Base-by-base conservation (phyloP, 2,329 filamentous ascomycete genomes). In the Mycogone perniciosa region DNA sequence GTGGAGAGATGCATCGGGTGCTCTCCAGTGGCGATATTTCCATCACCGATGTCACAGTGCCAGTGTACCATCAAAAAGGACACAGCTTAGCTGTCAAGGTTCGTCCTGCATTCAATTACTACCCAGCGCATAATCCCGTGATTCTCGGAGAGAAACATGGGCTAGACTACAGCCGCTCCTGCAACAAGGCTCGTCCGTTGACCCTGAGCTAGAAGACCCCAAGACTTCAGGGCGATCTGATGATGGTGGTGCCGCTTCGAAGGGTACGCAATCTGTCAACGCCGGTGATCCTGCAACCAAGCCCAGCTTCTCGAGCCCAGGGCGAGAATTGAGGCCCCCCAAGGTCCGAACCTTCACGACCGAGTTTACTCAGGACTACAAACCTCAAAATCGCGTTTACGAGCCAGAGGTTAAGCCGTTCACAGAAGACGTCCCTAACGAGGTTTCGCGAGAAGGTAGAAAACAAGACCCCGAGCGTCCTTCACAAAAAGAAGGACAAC, bases 31-130 rank as follows among this genome's bases (percentile, higher is more conserved):
- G 54, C 26, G 55, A 53, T 27, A n/a, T 50, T 5, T 51, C 52
- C n/a, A 46, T 51, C 5, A 53, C 46, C 2, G 48, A 46, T 4
- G 54, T 57, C 34, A 47, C 47, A 40, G 50, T 58, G 9, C 35
- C 54, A 3, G 37, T 55, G 31, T 54, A 59, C 35, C 48, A 43
- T 31, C 51, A 55, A 20, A 46, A 48, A n/a, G 61, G 57, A 5
- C 59, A 63, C 29, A 58, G 50, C 38, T 56, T 52, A 30, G 49
- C 53, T 7, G 57, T 58, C 11, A 66, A 67, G 33, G 54, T 61
- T 31, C 59, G 58, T 4, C 63, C 65, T 10, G 57, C 57, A 3
- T 60, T 57, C 35, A 53, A 57, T 5, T 38, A 56, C 11, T 42
- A 58, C 31, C 47, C 52, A 1, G 44, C 53, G 5, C 46, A 58